A percentile compares a stretch with the other conserved stretches of the same genome.
Conservation (phyloP, 345 rosid species). For the Eucalyptus sideroxylon region DNA sequence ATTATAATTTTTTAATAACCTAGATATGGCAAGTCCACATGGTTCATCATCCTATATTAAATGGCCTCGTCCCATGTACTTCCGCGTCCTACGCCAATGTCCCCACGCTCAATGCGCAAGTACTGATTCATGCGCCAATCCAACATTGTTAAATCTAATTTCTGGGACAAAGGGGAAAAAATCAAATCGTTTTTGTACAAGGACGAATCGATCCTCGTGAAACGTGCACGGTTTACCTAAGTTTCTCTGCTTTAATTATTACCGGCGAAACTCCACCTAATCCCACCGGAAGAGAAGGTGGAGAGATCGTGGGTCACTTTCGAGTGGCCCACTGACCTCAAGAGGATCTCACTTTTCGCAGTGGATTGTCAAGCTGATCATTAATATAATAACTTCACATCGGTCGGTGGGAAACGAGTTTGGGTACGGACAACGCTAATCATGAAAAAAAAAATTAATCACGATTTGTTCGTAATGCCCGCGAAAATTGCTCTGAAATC, state of each 20-base stretch:
- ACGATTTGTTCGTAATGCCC: neutral
- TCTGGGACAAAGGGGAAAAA: neutral
- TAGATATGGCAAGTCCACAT: neutral
- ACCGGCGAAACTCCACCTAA: neutral
- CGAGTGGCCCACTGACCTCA: neutral
- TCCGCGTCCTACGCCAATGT: neutral
- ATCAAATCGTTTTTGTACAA: neutral
- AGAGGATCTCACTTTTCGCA: neutral
- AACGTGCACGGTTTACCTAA: neutral
- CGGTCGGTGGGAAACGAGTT: neutral
- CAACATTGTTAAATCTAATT: neutral
- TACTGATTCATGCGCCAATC: neutral
- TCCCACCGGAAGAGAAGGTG: neutral
- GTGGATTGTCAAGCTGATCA: neutral
- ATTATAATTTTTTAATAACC: neutral
- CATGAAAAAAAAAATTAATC: neutral
- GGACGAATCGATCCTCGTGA: neutral
- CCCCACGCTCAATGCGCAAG: neutral
- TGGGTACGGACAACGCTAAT: neutral
- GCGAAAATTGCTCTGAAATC: neutral
- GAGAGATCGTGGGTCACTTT: neutral
- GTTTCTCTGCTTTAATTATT: neutral
- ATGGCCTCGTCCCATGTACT: neutral
- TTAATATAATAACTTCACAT: neutral
- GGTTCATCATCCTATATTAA: neutral